Evolutionary conservation across 2,329 filamentous ascomycete species (phyloP).

Genomic region (Apiospora malaysiana): DNA sequence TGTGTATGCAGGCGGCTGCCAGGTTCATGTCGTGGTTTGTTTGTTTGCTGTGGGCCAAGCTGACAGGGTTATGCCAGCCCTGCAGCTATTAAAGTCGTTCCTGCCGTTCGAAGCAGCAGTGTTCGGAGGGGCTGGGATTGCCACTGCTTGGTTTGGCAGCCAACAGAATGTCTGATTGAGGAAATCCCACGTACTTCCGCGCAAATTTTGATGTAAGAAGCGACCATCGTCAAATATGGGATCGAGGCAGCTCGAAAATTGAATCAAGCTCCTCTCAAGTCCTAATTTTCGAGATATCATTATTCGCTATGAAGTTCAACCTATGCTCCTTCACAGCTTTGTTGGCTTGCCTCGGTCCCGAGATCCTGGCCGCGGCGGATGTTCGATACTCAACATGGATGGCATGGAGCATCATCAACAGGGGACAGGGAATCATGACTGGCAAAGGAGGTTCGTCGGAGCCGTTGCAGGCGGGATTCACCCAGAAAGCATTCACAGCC

Average conservation of each 20-base stretch:
- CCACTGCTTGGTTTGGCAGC: not conserved
- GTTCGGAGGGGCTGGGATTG: not conserved
- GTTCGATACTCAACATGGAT: constrained; percentile 32
- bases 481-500: constrained; percentile 39
- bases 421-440: constrained; percentile 41
- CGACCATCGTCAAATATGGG: not conserved
- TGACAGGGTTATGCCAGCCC: not conserved
- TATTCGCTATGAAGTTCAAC: constrained; percentile 1
- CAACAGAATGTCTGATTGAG: not conserved
- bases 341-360: constrained; percentile 21
- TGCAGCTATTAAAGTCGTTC: too few species aligned
- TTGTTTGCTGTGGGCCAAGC: not conserved
- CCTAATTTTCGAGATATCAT: constrained; percentile 13
- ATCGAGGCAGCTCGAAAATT: not conserved
- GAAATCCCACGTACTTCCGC: not conserved
- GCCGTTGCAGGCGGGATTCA: constrained; percentile 40
- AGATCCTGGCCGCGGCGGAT: constrained; percentile 10
- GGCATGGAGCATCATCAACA: constrained; percentile 41
- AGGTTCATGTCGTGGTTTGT: not conserved
- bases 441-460: constrained; percentile 37
- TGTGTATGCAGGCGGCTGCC: not conserved
- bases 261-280: not conserved
- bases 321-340: not conserved
- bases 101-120: too few species aligned
- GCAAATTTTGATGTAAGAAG: not conserved